phyloP scores from a whole-genome alignment of 108 stramenopile genomes.

The Bacterosira constricta region DNA sequence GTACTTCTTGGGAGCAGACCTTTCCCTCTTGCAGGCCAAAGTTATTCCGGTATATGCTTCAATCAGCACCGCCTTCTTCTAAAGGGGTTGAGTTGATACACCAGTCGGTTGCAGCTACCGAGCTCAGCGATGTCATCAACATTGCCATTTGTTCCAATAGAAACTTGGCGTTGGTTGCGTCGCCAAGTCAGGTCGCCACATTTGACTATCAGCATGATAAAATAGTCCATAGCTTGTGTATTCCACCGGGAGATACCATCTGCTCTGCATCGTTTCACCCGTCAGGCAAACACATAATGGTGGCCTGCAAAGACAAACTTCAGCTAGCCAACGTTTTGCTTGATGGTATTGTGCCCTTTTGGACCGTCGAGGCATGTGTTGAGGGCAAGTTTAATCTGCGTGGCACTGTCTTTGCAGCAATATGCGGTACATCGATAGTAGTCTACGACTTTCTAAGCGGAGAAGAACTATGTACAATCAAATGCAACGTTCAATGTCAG shows the following conservation, averaged over 20 bases:
- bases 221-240: background rate
- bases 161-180: background rate
- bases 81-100: too few relatives aligned
- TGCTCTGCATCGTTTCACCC: background rate
- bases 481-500: background rate
- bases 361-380: background rate
- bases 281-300: background rate
- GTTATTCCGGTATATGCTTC: too few relatives aligned
- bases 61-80: too few relatives aligned
- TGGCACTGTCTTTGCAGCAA: background rate
- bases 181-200: background rate
- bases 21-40: too few relatives aligned
- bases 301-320: background rate
- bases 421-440: background rate
- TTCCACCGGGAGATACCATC: background rate
- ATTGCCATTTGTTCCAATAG: background rate
- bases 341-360: background rate
- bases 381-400: background rate
- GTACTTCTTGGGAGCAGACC: too few relatives aligned
- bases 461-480: background rate
- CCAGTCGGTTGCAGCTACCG: too few relatives aligned
- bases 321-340: background rate
- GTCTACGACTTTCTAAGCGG: background rate
- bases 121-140: too few relatives aligned
- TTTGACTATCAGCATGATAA: background rate